Base-by-base conservation (phyloP, 2,329 filamentous ascomycete genomes). In the Colletotrichum abscissum region DNA sequence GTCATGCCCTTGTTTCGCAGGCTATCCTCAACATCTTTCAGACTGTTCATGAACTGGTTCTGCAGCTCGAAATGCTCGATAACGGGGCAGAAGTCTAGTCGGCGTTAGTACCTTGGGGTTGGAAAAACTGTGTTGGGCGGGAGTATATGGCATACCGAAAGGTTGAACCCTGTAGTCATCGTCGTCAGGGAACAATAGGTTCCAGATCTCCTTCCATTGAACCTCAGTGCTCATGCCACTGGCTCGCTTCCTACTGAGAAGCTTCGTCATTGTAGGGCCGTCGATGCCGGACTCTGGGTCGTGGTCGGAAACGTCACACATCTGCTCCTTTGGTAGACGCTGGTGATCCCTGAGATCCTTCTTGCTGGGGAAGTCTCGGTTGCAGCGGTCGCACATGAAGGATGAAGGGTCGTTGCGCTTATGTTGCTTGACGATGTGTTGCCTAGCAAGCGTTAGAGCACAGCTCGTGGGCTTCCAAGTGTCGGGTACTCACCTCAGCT, bases 401-500 rank as follows among this genome's bases (percentile, higher is more conserved):
- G 83, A 82, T 0, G 83, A 83, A 0, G 82, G 82, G 30, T 83
- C 82, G 11, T 84, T 82, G 7, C 83, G 81, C 73, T 84, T 84
- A 59, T 85, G 83, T 67, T 85, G 83, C 76, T 84, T 84, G 11
- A 84, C 82, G 22, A 85, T 85, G 63, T 85, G 83, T 67, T 85
- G 83, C 42, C 83, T 84, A 7, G 5, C 7, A 8, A 46, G 30
- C 9, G 11, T 65, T 19, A 65, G 33, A 16, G 14, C 24, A 11
- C 3, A 30, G 2, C n/a, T 19, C 16, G 14, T 0, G 0, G 12
- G 12, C n/a, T 19, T 42, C 2, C 30, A 14, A 14, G 2, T 22
- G 2, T 22, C 56, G 42, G 5, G 24, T 5, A 6, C 78, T 54
- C 46, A 84, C 83, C 81, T 81, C 2, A 87, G 71, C 62, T 85